A percentile compares a stretch with the other conserved stretches of the same genome.
Evolutionary conservation across 2,329 filamentous ascomycete species (phyloP).

Genomic region (Dryadomyces quercus-mongolicae): DNA sequence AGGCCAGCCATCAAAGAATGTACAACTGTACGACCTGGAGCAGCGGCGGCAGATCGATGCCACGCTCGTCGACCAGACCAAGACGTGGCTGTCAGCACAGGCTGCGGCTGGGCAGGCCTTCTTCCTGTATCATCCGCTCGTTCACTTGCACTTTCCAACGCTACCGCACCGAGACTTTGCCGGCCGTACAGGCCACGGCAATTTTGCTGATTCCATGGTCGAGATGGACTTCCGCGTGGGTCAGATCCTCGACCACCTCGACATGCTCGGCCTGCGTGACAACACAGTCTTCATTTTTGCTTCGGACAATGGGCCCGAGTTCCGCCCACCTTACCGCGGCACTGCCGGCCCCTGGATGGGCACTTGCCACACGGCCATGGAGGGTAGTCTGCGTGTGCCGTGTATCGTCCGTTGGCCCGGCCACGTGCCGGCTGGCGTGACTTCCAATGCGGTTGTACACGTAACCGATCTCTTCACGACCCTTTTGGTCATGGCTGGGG

Average conservation of each 20-base stretch:
- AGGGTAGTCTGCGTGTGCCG: slow-evolving; percentile 21
- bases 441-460: slow-evolving; percentile 21
- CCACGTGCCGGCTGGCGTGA: slow-evolving; percentile 14
- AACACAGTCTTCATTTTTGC: slow-evolving; percentile 23
- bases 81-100: slow-evolving; percentile 19
- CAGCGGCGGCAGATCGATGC: slow-evolving; percentile 19
- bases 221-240: slow-evolving; percentile 22
- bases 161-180: slow-evolving; percentile 19
- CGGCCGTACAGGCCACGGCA: slow-evolving; percentile 17
- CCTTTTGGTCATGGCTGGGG: slow-evolving; percentile 16
- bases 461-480: slow-evolving; percentile 22
- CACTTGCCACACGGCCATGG: slow-evolving; percentile 24
- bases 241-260: slow-evolving; percentile 20
- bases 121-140: slow-evolving; percentile 21
- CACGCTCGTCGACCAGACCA: slow-evolving; percentile 19
- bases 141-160: slow-evolving; percentile 22
- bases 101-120: slow-evolving; percentile 14
- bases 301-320: slow-evolving; percentile 24
- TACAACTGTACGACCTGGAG: slow-evolving; percentile 21
- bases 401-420: slow-evolving; percentile 24
- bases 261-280: slow-evolving; percentile 15
- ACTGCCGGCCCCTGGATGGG: slow-evolving; percentile 23
- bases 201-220: slow-evolving; percentile 21
- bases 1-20: slow-evolving; percentile 16
- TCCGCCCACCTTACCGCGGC: slow-evolving; percentile 18